A percentile compares a stretch with the other conserved stretches of the same genome.
Evolutionary conservation across 805 yeast genomes (phyloP).

Genomic region (Yarrowia divulgata): DNA sequence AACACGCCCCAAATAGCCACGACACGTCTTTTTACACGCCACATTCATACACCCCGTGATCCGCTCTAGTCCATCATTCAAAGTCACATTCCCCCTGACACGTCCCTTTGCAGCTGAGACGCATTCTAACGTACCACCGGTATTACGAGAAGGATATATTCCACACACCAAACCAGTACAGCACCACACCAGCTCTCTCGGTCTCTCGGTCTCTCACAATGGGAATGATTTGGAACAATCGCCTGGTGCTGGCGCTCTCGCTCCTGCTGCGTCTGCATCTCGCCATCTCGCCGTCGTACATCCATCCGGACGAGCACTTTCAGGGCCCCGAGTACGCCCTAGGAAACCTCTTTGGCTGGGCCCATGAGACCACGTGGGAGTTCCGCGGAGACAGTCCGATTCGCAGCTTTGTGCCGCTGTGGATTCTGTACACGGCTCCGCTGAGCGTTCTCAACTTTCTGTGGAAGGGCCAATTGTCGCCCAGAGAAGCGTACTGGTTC

Average conservation of each 20-base stretch:
- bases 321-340: conserved; percentile 77
- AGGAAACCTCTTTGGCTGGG: conserved; percentile 54
- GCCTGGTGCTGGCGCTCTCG: conserved; percentile 16
- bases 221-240: conserved; percentile 32
- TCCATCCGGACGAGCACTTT: conserved; percentile 98
- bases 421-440: conserved; percentile 71
- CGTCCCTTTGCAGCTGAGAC: conserved; percentile 32
- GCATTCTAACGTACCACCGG: background rate
- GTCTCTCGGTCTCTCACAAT: too few species aligned
- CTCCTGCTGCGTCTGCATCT: conserved; percentile 50
- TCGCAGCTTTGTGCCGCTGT: conserved; percentile 74
- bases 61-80: too few species aligned
- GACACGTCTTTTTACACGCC: background rate
- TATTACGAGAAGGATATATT: too few species aligned
- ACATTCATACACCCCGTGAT: too few species aligned
- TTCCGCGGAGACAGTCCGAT: conserved; percentile 65
- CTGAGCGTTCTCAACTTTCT: conserved; percentile 54
- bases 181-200: background rate
- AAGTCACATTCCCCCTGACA: background rate
- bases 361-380: conserved; percentile 80
- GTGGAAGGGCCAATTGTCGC: conserved; percentile 54
- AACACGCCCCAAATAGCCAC: background rate
- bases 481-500: conserved; percentile 58
- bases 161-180: too few species aligned
- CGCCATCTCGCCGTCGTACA: conserved; percentile 76